These are phyloP conservation scores for Pseudogymnoascus pannorum DNA, from an alignment of 2,329 filamentous ascomycete species.

Conservation along the genomic window DNA sequence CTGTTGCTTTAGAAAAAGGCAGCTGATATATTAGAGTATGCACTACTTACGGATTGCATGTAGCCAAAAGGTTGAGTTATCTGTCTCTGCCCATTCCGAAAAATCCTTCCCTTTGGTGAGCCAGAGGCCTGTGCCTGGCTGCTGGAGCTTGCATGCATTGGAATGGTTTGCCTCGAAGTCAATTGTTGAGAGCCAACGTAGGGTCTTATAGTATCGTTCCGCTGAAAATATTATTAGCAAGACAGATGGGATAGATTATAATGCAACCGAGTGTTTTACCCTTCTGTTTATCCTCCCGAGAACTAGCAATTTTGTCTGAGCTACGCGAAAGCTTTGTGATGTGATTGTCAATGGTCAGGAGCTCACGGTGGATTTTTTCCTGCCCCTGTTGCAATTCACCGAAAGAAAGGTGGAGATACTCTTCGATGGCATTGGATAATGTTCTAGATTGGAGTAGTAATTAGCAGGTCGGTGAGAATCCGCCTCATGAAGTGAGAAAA, in stretches of 20 bases:
- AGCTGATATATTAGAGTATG: neutral
- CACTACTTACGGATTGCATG: slow-evolving; percentile 17
- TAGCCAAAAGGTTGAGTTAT: slow-evolving; percentile 17
- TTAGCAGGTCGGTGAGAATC: neutral
- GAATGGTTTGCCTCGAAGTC: neutral
- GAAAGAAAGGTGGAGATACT: neutral
- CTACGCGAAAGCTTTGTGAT: neutral
- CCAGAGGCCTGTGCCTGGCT: slow-evolving; percentile 19
- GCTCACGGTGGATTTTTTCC: neutral
- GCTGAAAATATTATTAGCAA: neutral
- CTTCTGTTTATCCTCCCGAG: neutral
- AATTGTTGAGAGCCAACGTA: neutral
- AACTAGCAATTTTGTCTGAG: neutral
- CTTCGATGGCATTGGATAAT: neutral
- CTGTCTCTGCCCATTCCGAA: slow-evolving; percentile 9
- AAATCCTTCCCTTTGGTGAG: slow-evolving; percentile 18
- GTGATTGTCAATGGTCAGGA: neutral
- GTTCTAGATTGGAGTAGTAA: neutral
- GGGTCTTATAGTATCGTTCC: neutral
- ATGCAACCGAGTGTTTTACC: neutral
- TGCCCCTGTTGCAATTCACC: neutral
- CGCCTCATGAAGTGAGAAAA: neutral
- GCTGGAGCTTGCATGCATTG: slow-evolving; percentile 10
- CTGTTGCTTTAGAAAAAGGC: neutral
- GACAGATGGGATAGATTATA: neutral